These are phyloP conservation scores for Balamuthia mandrillaris DNA, from an alignment of 208 protist species.

Conservation along the genomic window DNA sequence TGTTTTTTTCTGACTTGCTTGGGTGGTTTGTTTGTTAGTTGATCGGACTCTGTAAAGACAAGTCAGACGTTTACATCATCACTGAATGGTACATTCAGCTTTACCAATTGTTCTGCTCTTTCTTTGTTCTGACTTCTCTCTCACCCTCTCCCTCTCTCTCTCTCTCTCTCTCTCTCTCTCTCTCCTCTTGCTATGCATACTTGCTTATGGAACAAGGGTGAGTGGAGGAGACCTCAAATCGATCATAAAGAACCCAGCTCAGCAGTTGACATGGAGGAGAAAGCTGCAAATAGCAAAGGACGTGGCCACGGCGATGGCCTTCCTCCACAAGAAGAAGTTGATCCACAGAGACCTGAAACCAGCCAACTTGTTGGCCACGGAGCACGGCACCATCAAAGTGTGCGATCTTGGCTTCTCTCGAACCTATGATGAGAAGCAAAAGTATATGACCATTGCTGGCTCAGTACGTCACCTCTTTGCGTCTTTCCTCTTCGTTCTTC, in stretches of 20 bases:
- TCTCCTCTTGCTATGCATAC: neutral
- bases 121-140: neutral
- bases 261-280: neutral
- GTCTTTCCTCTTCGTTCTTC: neutral
- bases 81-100: neutral
- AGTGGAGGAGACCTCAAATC: neutral
- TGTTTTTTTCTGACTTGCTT: neutral
- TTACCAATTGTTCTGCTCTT: neutral
- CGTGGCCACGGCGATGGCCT: neutral
- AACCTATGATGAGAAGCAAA: slow-evolving; percentile 42
- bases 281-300: neutral
- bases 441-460: slow-evolving; percentile 26
- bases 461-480: neutral
- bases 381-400: neutral
- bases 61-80: too few species aligned
- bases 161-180: neutral
- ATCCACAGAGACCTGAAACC: slow-evolving; percentile 1
- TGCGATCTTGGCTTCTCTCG: slow-evolving; percentile 46
- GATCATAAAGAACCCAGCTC: neutral
- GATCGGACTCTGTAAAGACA: too few species aligned
- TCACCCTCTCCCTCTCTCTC: neutral
- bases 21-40: too few species aligned
- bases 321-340: slow-evolving; percentile 22
- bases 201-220: slow-evolving; percentile 6
- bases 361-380: neutral